Evolutionary conservation across 2,329 filamentous ascomycete species (phyloP).

Genomic region (Exophiala sideris): DNA sequence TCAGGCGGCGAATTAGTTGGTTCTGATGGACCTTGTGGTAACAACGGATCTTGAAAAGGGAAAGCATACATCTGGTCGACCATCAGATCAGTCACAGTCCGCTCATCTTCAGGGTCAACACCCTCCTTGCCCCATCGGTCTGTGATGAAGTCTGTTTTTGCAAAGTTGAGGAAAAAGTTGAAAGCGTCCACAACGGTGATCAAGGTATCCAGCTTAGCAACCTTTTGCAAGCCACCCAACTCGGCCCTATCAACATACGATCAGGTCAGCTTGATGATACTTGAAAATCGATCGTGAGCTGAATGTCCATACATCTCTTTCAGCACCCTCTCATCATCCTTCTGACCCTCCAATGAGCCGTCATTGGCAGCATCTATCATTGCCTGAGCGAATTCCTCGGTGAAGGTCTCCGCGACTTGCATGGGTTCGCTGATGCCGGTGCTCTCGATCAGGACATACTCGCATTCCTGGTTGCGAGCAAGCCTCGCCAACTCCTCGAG

Average conservation of each 20-base stretch:
- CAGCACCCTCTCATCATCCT: conserved; percentile 45
- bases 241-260: conserved; percentile 39
- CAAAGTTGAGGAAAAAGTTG: conserved; percentile 68
- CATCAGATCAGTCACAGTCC: conserved; percentile 71
- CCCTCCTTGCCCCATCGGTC: conserved; percentile 59
- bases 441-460: conserved; percentile 71
- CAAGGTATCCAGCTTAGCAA: conserved; percentile 66
- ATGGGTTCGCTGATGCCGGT: conserved; percentile 70
- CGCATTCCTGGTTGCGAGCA: conserved; percentile 60
- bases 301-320: conserved; percentile 44
- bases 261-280: conserved; percentile 15
- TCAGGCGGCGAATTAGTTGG: too few species aligned
- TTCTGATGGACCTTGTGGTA: too few species aligned
- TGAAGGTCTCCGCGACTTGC: conserved; percentile 72
- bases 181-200: conserved; percentile 72
- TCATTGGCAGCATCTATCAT: conserved; percentile 47
- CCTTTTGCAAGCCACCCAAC: conserved; percentile 62
- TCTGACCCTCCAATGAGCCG: conserved; percentile 43
- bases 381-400: conserved; percentile 50
- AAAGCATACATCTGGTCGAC: conserved; percentile 67
- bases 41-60: too few species aligned
- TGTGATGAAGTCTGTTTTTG: conserved; percentile 65
- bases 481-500: conserved; percentile 66
- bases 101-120: conserved; percentile 64
- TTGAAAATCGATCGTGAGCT: conserved; percentile 12